Evolutionary conservation across 1,284 basidiomycete genomes (phyloP).

Genomic region (Limonomyces culmigenus): DNA sequence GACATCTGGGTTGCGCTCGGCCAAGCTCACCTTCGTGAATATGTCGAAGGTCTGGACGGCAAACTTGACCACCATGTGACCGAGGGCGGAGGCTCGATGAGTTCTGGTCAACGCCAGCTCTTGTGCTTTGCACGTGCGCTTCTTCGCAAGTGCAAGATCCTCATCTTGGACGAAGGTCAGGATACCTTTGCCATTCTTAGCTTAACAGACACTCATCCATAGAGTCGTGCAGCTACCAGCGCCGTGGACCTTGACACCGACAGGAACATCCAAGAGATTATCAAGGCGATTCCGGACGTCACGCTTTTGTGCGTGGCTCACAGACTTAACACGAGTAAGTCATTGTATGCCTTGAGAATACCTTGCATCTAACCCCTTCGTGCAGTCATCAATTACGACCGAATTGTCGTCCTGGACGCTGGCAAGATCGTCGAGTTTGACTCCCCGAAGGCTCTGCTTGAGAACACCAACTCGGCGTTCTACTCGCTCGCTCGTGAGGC

Average conservation of each 20-base stretch:
- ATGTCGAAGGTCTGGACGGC: conserved; percentile 54
- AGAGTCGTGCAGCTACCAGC: conserved; percentile 37
- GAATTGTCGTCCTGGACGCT: conserved; percentile 70
- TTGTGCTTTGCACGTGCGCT: conserved; percentile 73
- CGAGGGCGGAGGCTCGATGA: conserved; percentile 74
- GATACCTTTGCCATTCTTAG: too few relatives aligned
- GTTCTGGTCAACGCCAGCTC: conserved; percentile 73
- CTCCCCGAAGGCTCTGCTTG: conserved; percentile 44
- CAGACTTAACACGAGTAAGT: conserved; percentile 16
- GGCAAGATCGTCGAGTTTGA: conserved; percentile 66
- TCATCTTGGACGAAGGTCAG: conserved; percentile 80
- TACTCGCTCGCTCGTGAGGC: conserved; percentile 39
- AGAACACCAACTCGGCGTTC: conserved; percentile 33
- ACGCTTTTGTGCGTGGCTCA: conserved; percentile 80
- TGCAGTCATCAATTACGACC: conserved; percentile 60
- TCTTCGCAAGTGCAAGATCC: conserved; percentile 55
- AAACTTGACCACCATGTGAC: conserved; percentile 62
- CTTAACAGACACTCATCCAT: conserved; percentile 1
- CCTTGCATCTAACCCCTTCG: background rate
- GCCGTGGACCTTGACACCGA: conserved; percentile 88
- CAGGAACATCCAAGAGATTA: conserved; percentile 68
- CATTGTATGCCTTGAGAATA: too few relatives aligned
- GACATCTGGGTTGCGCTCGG: conserved; percentile 63
- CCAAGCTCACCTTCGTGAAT: conserved; percentile 40
- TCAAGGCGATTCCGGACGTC: conserved; percentile 49